These are phyloP conservation scores for Micractinium conductrix DNA, from an alignment of 139 green algal genomes.

Conservation along the genomic window DNA sequence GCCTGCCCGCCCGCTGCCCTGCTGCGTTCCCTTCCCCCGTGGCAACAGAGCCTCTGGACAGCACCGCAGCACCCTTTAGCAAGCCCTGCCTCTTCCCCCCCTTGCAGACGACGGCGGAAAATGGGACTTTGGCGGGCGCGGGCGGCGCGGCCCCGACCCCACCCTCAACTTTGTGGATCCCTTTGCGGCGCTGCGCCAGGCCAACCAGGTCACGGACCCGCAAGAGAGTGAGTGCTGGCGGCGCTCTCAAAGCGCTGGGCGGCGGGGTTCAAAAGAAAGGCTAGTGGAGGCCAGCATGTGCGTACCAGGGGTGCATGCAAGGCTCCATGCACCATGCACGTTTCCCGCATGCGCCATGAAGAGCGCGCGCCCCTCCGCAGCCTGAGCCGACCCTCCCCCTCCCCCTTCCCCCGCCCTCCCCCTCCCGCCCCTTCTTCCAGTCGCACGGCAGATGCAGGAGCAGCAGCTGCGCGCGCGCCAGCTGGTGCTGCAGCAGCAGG, in stretches of 20 bases:
- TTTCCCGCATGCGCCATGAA: too few species aligned
- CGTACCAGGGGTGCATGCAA: too few species aligned
- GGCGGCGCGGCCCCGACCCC: slow-evolving; percentile 25
- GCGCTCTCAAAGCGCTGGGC: too few species aligned
- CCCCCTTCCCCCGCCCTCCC: too few species aligned
- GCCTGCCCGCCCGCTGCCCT: not conserved
- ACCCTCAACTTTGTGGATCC: slow-evolving; percentile 41
- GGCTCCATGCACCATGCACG: too few species aligned
- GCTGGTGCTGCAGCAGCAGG: slow-evolving; percentile 86
- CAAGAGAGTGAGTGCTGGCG: slow-evolving; percentile 44
- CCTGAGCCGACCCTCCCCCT: too few species aligned
- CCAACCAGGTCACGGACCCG: slow-evolving; percentile 29
- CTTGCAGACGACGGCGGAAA: slow-evolving; percentile 60
- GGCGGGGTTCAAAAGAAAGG: not conserved
- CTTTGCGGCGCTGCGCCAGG: slow-evolving; percentile 53
- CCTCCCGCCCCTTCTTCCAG: slow-evolving; percentile 20
- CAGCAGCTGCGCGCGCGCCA: slow-evolving; percentile 82
- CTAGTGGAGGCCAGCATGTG: not conserved
- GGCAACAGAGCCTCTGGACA: too few species aligned
- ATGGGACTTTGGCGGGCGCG: slow-evolving; percentile 49
- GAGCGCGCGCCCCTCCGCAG: too few species aligned
- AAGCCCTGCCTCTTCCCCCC: not conserved
- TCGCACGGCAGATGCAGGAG: slow-evolving; percentile 74
- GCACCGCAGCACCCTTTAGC: not conserved
- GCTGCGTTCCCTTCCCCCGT: not conserved